Evolutionary conservation across 495 filamentous ascomycete species (phyloP), one percentile per base, ranked within the genome.

Genomic region (Podospora sp.): DNA sequence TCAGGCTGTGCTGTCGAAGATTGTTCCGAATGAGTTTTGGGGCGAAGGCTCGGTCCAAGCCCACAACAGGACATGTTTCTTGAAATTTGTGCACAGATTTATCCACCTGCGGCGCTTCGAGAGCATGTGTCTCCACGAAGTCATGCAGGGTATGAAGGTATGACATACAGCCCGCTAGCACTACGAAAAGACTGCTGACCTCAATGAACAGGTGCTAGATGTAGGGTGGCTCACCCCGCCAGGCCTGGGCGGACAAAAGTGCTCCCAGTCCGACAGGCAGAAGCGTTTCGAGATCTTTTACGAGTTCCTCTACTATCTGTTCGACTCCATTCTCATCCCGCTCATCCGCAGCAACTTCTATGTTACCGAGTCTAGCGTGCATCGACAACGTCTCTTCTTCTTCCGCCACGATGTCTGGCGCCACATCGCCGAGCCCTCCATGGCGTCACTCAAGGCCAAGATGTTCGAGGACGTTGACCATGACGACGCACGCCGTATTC

Each of bases 361-460:
- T 70, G 92, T 97, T 25, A 99, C 95, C 0, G 95, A 99, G 75
- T 94, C 92, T 1, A 92, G 88, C 69, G 79, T 83, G 6, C 89
- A 97, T 71, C 84, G 87, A 25, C 92, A 96, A 72, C 88, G 88
- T 7, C 79, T 98, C 0, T 97, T 97, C 77, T 99, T 92, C 79
- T 98, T 97, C 71, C 89, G 94, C 4, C 96, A 99, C 68, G 95
- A 99, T 72, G 83, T 93, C 46, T 99, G 95, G 95, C 85, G 87
- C 65, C 83, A 82, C 18, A 72, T 97, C 52, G 89, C 87, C 9
- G 90, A 94, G 68, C 89, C 92, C 16, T 87, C 90, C 0, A 78
- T 97, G 73, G 78, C 83, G 0, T 73, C 79, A 7, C 79, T 99
- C 20, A 96, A 93, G 75, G 67, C 77, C 6, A 83, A 82, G 1